Evolutionary conservation across 306 rosid species (phyloP).

Genomic region (Cucumis melo): DNA sequence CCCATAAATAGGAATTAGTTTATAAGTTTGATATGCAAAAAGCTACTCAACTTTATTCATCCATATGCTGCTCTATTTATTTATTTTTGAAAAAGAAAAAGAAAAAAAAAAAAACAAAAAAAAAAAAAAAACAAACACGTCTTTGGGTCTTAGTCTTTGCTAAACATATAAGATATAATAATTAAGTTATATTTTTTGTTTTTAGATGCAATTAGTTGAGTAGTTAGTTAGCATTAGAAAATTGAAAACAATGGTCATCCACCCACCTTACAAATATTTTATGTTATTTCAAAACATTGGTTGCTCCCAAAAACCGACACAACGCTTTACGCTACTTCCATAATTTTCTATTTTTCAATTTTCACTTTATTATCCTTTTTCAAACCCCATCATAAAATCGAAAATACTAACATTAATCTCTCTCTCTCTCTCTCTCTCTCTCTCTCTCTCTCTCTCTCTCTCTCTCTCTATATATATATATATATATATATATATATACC

Average conservation of each 20-base stretch:
- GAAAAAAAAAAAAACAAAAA: too few relatives aligned
- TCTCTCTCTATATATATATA: too few relatives aligned
- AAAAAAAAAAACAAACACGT: not conserved
- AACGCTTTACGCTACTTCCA: not conserved
- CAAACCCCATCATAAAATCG: not conserved
- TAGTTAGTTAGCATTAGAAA: too few relatives aligned
- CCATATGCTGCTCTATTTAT: not conserved
- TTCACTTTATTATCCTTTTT: not conserved
- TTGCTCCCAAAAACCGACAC: not conserved
- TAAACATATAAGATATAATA: too few relatives aligned
- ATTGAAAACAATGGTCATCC: too few relatives aligned
- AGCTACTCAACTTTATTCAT: not conserved
- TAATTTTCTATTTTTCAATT: not conserved
- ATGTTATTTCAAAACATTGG: not conserved
- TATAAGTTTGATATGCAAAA: not conserved
- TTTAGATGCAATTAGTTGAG: too few relatives aligned
- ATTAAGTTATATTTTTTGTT: too few relatives aligned
- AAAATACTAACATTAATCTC: not conserved
- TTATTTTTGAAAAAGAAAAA: not conserved
- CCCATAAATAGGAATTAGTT: not conserved
- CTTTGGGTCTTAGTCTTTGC: too few relatives aligned
- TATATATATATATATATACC: not conserved
- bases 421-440: too few relatives aligned
- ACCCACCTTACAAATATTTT: not conserved
- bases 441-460: too few relatives aligned